Evolutionary conservation across 441 rosid genomes (phyloP).

Genomic region (Erodium moschatum): DNA sequence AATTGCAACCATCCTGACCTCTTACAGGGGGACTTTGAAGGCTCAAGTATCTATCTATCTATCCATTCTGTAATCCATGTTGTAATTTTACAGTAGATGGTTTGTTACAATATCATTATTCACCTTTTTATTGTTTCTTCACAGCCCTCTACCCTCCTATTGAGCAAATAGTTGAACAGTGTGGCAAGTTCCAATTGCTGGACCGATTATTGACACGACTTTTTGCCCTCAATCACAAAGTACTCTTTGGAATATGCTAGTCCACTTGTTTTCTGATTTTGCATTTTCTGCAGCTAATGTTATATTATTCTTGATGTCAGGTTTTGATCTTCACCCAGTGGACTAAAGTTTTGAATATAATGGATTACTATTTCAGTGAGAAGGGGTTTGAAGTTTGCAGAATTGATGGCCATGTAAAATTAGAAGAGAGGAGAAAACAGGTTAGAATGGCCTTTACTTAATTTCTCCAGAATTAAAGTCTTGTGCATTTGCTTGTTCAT

Average conservation of each 20-base stretch:
- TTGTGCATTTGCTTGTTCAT: no score
- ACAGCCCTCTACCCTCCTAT: constrained; percentile 72
- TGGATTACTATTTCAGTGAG: constrained; percentile 91
- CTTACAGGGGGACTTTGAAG: constrained; percentile 54
- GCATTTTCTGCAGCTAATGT: constrained; percentile 20
- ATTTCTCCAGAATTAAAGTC: no score
- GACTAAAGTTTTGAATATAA: constrained; percentile 81
- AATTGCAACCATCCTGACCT: constrained; percentile 98
- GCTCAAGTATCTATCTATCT: constrained; percentile 45
- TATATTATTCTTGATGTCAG: constrained; percentile 32
- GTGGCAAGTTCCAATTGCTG: constrained; percentile 81
- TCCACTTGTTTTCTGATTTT: constrained; percentile 16
- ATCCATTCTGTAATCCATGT: not conserved
- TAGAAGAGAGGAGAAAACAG: constrained; percentile 82
- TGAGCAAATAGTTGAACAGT: constrained; percentile 71
- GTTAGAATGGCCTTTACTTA: constrained; percentile 25
- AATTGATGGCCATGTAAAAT: constrained; percentile 73
- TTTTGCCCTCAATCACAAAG: constrained; percentile 67
- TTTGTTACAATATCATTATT: no score
- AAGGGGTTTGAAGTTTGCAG: constrained; percentile 81
- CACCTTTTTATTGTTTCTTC: constrained; percentile 10
- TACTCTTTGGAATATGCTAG: constrained; percentile 27
- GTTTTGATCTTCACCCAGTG: constrained; percentile 78
- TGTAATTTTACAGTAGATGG: no score
- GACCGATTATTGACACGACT: constrained; percentile 56